Evolutionary conservation across 257 asterid species (phyloP).

Genomic region (Perilla frutescens): DNA sequence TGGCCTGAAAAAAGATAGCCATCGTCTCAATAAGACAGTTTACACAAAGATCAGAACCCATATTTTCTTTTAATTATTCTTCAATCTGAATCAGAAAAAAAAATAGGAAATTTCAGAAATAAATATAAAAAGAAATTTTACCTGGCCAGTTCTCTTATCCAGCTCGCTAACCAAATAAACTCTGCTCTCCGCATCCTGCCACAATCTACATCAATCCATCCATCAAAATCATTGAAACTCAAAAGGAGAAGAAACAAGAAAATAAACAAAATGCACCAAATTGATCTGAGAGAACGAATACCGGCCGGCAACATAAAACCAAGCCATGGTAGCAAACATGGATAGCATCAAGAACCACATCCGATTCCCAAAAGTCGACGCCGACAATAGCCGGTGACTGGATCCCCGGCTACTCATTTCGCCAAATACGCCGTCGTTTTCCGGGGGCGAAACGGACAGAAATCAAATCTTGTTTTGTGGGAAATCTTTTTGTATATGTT

Average conservation of each 20-base stretch:
- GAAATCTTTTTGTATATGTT: not conserved
- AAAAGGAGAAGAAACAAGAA: not conserved
- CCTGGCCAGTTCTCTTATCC: slow-evolving; percentile 79
- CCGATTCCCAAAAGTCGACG: slow-evolving; percentile 62
- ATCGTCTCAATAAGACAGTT: not conserved
- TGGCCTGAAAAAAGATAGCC: not conserved
- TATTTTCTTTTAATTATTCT: slow-evolving; percentile 19
- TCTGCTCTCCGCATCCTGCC: slow-evolving; percentile 85
- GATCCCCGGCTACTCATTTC: slow-evolving; percentile 70
- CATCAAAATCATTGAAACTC: not conserved
- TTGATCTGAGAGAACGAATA: slow-evolving; percentile 25
- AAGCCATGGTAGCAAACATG: slow-evolving; percentile 88
- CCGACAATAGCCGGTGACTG: slow-evolving; percentile 52
- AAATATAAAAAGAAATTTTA: slow-evolving; percentile 25
- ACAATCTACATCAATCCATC: slow-evolving; percentile 56
- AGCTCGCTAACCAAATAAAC: slow-evolving; percentile 64
- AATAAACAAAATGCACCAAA: not conserved
- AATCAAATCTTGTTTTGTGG: not conserved
- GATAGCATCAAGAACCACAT: slow-evolving; percentile 63
- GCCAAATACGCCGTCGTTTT: slow-evolving; percentile 38
- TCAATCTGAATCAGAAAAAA: slow-evolving; percentile 3
- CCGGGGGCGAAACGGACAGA: not conserved
- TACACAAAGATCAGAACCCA: slow-evolving; percentile 12
- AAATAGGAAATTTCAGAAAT: not conserved
- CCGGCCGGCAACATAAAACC: slow-evolving; percentile 80